Percentiles rank a stretch among this genome's conserved stretches.
These are phyloP conservation scores for Sporothrix brunneoviolacea DNA, from an alignment of 2,329 filamentous ascomycete species.

Conservation along the genomic window DNA sequence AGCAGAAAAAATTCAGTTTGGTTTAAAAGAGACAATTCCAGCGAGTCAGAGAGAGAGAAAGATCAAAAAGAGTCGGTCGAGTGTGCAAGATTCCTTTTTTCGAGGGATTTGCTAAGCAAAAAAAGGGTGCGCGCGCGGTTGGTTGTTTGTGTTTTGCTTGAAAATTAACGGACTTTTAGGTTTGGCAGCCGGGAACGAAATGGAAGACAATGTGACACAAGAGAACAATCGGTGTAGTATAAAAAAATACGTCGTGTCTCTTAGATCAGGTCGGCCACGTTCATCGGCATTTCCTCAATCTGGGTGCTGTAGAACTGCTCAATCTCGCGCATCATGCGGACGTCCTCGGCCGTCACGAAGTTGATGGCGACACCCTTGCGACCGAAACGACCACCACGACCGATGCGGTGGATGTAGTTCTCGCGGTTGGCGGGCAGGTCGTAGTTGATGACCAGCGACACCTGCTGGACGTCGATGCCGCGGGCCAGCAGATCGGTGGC, in stretches of 20 bases:
- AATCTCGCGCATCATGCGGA: conserved; percentile 99
- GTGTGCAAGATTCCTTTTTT: neutral
- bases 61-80: neutral
- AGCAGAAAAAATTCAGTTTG: neutral
- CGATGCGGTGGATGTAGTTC: conserved; percentile 99
- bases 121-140: too few relatives aligned
- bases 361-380: conserved; percentile 99
- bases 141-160: neutral
- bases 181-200: neutral
- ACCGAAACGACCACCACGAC: conserved; percentile 98
- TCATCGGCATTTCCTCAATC: conserved; percentile 99
- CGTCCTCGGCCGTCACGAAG: conserved; percentile 98
- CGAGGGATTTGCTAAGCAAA: too few relatives aligned
- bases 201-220: neutral
- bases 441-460: conserved; percentile 99
- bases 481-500: conserved; percentile 95
- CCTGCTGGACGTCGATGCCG: conserved; percentile 99
- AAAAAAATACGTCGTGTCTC: too few relatives aligned
- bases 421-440: conserved; percentile 97
- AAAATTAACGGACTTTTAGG: conserved; percentile 9
- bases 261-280: conserved; percentile 71
- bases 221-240: neutral
- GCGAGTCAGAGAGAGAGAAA: neutral
- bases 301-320: conserved; percentile 99
- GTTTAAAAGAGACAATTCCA: neutral